Evolutionary conservation across 768 basidiomycete genomes (phyloP).

Genomic region (Nevesoporus exiguus): DNA sequence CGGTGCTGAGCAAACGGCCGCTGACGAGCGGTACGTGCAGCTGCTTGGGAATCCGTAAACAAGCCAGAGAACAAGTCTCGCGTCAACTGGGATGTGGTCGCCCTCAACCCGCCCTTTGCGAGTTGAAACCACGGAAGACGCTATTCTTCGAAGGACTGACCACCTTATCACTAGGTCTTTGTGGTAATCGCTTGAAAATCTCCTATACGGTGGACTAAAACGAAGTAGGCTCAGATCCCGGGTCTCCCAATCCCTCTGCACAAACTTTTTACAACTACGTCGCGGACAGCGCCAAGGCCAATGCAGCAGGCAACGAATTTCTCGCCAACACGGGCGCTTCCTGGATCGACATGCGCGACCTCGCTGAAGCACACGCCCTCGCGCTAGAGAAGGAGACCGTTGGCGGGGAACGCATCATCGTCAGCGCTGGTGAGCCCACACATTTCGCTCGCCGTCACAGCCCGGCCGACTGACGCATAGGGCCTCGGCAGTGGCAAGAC

Average conservation of each 20-base stretch:
- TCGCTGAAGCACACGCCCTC: slow-evolving; percentile 50
- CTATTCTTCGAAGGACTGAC: neutral
- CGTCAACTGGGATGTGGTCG: slow-evolving; percentile 38
- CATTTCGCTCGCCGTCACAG: neutral
- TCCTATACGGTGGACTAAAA: slow-evolving; percentile 16
- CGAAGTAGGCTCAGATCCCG: slow-evolving; percentile 30
- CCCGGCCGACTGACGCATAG: slow-evolving; percentile 4
- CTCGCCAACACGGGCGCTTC: slow-evolving; percentile 23
- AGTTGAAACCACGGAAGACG: neutral
- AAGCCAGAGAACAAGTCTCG: slow-evolving; percentile 27
- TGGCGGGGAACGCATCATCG: slow-evolving; percentile 55
- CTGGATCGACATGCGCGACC: slow-evolving; percentile 55
- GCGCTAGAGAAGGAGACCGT: slow-evolving; percentile 52
- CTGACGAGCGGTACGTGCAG: slow-evolving; percentile 16
- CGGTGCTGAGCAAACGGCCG: neutral
- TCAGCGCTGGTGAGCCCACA: slow-evolving; percentile 32
- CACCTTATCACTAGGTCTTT: slow-evolving; percentile 20
- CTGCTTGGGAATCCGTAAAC: slow-evolving; percentile 48
- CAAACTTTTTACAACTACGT: slow-evolving; percentile 34
- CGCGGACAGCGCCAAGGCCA: slow-evolving; percentile 18
- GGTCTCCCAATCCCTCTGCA: slow-evolving; percentile 40
- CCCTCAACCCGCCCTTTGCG: slow-evolving; percentile 40
- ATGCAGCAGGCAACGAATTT: slow-evolving; percentile 24
- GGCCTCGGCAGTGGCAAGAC: slow-evolving; percentile 32
- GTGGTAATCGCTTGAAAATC: slow-evolving; percentile 20